Conservation (phyloP, 2,329 filamentous ascomycete species). For the Triangularia setosa region DNA sequence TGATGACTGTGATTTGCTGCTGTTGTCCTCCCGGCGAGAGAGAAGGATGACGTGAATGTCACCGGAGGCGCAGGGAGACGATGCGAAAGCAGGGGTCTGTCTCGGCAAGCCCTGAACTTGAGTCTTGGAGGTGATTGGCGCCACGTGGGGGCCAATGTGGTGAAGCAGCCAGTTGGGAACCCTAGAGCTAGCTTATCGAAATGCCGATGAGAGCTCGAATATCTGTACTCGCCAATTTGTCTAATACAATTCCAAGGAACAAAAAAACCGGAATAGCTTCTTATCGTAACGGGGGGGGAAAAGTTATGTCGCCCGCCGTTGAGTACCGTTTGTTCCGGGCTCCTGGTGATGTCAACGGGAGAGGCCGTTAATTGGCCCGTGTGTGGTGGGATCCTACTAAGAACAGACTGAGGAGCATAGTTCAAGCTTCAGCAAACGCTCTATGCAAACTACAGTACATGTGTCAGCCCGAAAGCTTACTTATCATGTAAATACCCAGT, state of each 20-base stretch:
- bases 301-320: background rate
- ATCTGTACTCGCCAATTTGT: background rate
- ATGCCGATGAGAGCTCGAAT: background rate
- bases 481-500: too few relatives aligned
- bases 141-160: slow-evolving; percentile 8
- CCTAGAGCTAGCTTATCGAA: background rate
- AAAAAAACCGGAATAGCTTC: background rate
- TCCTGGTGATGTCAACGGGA: slow-evolving; percentile 5
- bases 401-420: background rate
- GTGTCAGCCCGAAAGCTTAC: background rate
- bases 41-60: slow-evolving; percentile 6
- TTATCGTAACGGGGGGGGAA: background rate
- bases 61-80: background rate
- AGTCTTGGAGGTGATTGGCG: slow-evolving; percentile 8
- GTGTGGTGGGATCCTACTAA: background rate
- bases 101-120: background rate
- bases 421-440: too few relatives aligned
- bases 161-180: background rate
- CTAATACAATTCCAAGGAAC: background rate
- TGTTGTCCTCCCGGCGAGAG: background rate
- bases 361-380: background rate
- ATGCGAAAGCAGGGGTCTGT: slow-evolving; percentile 6
- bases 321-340: background rate
- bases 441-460: too few relatives aligned
- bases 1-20: background rate